These are phyloP conservation scores for Neurospora intermedia DNA, from an alignment of 495 filamentous ascomycete species.

Conservation along the genomic window DNA sequence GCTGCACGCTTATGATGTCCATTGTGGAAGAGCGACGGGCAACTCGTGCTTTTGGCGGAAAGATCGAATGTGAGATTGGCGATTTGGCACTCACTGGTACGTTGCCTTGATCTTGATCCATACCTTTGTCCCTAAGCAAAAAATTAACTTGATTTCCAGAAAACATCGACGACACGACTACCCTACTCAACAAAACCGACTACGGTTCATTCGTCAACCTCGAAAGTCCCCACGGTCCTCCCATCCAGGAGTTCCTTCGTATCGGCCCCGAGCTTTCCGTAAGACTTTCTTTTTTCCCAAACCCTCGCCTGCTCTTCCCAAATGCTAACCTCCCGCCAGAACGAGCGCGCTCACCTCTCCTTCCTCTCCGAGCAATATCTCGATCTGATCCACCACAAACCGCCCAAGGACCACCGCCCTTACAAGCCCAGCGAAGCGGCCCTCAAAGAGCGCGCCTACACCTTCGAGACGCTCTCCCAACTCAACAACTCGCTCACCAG, in stretches of 20 bases:
- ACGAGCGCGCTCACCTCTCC: conserved; percentile 28
- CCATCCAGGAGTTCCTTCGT: conserved; percentile 30
- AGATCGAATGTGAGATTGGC: conserved; percentile 26
- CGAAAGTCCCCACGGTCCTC: conserved; percentile 19
- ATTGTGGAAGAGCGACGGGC: conserved; percentile 36
- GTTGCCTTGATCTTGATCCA: conserved; percentile 9
- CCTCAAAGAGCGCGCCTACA: conserved; percentile 27
- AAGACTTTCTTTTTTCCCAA: neutral
- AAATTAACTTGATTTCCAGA: conserved; percentile 15
- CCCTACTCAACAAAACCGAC: conserved; percentile 31
- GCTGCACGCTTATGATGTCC: conserved; percentile 32
- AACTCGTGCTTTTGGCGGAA: conserved; percentile 24
- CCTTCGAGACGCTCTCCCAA: conserved; percentile 13
- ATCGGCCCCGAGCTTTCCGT: conserved; percentile 33
- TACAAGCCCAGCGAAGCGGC: conserved; percentile 21
- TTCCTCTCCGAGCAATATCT: conserved; percentile 33
- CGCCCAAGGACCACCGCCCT: conserved; percentile 33
- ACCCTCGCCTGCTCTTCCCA: neutral
- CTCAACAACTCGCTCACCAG: conserved; percentile 23
- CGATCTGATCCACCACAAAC: conserved; percentile 30
- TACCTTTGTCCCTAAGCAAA: neutral
- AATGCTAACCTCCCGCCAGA: neutral
- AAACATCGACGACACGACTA: conserved; percentile 15
- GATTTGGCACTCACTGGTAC: conserved; percentile 27
- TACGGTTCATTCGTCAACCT: conserved; percentile 34